Evolutionary conservation across 129 eudicot species (phyloP).

Genomic region (Pittosporum tobira): DNA sequence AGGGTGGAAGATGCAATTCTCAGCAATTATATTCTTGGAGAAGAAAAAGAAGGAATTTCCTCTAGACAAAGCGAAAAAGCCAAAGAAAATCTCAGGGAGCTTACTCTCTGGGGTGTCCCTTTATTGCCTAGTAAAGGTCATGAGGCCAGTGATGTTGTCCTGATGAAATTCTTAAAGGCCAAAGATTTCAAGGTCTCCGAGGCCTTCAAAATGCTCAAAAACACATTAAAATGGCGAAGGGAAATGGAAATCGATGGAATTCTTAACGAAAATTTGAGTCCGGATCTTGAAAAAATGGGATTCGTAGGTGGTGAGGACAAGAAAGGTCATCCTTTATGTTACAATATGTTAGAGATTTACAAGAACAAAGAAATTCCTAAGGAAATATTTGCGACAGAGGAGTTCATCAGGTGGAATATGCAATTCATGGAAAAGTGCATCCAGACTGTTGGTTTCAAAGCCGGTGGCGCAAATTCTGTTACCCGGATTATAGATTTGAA

Average conservation of each 20-base stretch:
- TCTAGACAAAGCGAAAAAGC: conserved; percentile 9
- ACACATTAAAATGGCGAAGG: conserved; percentile 57
- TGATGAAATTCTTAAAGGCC: conserved; percentile 65
- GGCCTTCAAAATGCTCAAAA: conserved; percentile 47
- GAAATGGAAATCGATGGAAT: conserved; percentile 31
- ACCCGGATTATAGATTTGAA: conserved; percentile 63
- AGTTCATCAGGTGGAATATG: conserved; percentile 65
- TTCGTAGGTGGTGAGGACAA: conserved; percentile 35
- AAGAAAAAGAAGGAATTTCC: not conserved
- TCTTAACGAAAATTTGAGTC: conserved; percentile 31
- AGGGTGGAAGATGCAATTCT: conserved; percentile 54
- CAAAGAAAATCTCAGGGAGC: conserved; percentile 23
- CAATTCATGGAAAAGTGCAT: conserved; percentile 59
- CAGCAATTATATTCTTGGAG: conserved; percentile 23
- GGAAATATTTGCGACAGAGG: conserved; percentile 22
- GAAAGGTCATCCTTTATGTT: conserved; percentile 59
- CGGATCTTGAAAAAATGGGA: conserved; percentile 32
- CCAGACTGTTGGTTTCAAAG: conserved; percentile 30
- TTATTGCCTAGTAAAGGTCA: conserved; percentile 53
- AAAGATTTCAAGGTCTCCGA: conserved; percentile 45
- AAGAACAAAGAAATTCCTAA: conserved; percentile 26
- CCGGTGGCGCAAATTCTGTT: conserved; percentile 47
- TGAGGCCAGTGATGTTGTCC: conserved; percentile 41
- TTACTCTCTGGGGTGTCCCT: conserved; percentile 80
- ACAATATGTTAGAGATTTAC: conserved; percentile 31